A percentile compares a stretch with the other conserved stretches of the same genome.
These are phyloP conservation scores for Tulasnella sp. DNA, from an alignment of 768 basidiomycete genomes.

Conservation along the genomic window DNA sequence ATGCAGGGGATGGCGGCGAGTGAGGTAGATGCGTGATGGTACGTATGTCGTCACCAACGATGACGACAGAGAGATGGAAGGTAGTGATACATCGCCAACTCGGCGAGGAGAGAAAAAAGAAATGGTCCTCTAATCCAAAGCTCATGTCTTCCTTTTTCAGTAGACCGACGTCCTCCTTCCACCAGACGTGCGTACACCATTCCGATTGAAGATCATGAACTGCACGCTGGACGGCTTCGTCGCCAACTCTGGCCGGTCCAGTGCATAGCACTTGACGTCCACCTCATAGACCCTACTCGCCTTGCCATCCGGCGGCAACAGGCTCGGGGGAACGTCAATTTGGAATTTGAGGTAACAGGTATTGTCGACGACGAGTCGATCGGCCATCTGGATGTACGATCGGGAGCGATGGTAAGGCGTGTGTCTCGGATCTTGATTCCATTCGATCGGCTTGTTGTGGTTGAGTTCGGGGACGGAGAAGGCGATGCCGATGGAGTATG, in stretches of 20 bases:
- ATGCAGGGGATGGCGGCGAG: no score
- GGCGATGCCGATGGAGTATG: conserved; percentile 16
- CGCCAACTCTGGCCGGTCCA: not conserved
- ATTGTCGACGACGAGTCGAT: conserved; percentile 12
- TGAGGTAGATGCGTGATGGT: no score
- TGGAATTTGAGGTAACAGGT: conserved; percentile 15
- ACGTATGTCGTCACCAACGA: no score
- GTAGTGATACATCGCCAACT: no score
- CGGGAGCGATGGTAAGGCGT: conserved; percentile 11
- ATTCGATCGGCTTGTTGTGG: conserved; percentile 13
- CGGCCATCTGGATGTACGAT: conserved; percentile 15
- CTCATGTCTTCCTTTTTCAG: no score
- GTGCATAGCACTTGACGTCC: conserved; percentile 15
- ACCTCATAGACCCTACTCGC: conserved; percentile 8
- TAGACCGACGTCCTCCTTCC: conserved; percentile 11
- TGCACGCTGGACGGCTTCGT: conserved; percentile 16
- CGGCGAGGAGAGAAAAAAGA: no score
- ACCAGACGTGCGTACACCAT: not conserved
- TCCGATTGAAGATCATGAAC: conserved; percentile 15
- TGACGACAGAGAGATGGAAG: no score
- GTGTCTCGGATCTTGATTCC: conserved; percentile 14
- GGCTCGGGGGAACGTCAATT: conserved; percentile 10
- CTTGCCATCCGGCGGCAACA: conserved; percentile 5
- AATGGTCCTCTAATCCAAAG: no score
- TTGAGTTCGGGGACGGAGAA: not conserved